A percentile compares a stretch with the other conserved stretches of the same genome.
These are phyloP conservation scores for Zostera marina DNA, from an alignment of 116 monocot genomes.

Conservation along the genomic window DNA sequence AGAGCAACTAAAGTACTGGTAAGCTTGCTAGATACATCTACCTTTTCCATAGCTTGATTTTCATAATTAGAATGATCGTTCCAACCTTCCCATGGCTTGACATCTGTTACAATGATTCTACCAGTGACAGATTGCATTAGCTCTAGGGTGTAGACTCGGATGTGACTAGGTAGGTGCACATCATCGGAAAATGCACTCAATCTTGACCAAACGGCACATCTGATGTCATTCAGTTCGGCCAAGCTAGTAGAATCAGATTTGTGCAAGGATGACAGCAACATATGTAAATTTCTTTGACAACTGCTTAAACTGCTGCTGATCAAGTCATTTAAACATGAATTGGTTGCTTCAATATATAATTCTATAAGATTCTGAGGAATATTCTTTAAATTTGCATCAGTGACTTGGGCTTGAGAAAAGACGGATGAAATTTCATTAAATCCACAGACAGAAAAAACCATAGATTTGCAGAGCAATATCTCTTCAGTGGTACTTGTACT, in stretches of 20 bases:
- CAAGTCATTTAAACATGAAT: slow-evolving; percentile 21
- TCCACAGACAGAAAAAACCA: slow-evolving; percentile 60
- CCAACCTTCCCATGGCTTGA: slow-evolving; percentile 74
- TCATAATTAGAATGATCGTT: slow-evolving; percentile 22
- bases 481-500: slow-evolving; percentile 15
- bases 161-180: slow-evolving; percentile 31
- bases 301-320: slow-evolving; percentile 12
- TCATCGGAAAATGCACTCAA: slow-evolving; percentile 50
- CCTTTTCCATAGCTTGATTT: slow-evolving; percentile 5
- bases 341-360: slow-evolving; percentile 27
- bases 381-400: background rate
- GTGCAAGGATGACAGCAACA: slow-evolving; percentile 58
- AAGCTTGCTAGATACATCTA: slow-evolving; percentile 24
- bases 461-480: slow-evolving; percentile 30
- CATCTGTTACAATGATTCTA: slow-evolving; percentile 29
- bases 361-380: slow-evolving; percentile 22
- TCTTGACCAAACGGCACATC: slow-evolving; percentile 55
- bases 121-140: slow-evolving; percentile 72
- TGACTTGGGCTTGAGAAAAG: slow-evolving; percentile 17
- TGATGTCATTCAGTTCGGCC: slow-evolving; percentile 39
- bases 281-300: slow-evolving; percentile 23
- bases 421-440: slow-evolving; percentile 32
- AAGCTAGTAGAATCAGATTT: slow-evolving; percentile 15
- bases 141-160: slow-evolving; percentile 57
- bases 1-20: slow-evolving; percentile 55